Evolutionary conservation across 768 basidiomycete genomes (phyloP).

Genomic region (Lentinula edodes): DNA sequence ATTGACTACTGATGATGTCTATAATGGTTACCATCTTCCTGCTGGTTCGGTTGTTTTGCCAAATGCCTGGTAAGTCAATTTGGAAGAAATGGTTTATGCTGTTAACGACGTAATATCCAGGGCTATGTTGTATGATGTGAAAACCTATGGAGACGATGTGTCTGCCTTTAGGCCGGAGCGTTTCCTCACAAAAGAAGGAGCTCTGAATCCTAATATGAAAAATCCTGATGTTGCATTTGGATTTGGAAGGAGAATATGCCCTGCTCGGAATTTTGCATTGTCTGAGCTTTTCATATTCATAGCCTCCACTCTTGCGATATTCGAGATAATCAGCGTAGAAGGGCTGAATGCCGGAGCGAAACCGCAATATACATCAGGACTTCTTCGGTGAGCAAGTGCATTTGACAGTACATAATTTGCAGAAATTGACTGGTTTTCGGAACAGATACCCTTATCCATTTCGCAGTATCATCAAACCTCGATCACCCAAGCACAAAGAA

Average conservation of each 20-base stretch:
- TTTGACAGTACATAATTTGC: neutral
- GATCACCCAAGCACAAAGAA: neutral
- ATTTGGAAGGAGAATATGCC: conserved; percentile 25
- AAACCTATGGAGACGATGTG: conserved; percentile 24
- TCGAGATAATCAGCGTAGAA: neutral
- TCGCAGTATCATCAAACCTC: neutral
- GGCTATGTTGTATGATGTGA: conserved; percentile 33
- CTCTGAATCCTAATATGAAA: conserved; percentile 19
- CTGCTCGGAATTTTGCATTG: conserved; percentile 7
- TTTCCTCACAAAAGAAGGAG: conserved; percentile 27
- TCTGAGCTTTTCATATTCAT: conserved; percentile 7
- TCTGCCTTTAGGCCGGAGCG: conserved; percentile 31
- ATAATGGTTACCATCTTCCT: conserved; percentile 21
- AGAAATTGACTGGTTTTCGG: neutral
- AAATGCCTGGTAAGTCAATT: conserved; percentile 16
- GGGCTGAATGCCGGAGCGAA: neutral
- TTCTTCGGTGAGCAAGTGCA: neutral
- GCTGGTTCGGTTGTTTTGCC: conserved; percentile 17
- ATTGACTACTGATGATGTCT: conserved; percentile 18
- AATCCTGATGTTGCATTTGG: conserved; percentile 28
- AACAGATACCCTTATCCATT: neutral
- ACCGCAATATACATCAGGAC: neutral
- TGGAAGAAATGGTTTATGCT: neutral
- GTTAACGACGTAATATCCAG: conserved; percentile 11
- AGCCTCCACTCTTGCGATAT: conserved; percentile 6